Base-by-base conservation (phyloP, 176 grass and related monocot species). In the Poa pratensis region DNA sequence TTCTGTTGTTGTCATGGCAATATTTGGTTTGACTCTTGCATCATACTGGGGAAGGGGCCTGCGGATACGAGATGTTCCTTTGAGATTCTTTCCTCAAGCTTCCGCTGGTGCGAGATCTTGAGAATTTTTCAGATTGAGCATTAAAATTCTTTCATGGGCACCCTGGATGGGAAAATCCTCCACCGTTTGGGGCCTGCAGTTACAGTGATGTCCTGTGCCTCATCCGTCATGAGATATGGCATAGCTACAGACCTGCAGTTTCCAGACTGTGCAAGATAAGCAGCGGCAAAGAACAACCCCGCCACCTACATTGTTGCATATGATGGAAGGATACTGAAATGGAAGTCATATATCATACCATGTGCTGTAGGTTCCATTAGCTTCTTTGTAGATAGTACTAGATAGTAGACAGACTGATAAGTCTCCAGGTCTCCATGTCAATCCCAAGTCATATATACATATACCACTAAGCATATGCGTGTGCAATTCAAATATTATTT, bases 1-100 rank as follows among this genome's bases (percentile, higher is more conserved):
- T 19, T 97, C 95, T 9, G 95, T 97, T 43, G 95, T 94, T 6
- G 79, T 94, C 50, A 97, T 97, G 95, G 95, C 92, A 26, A 91
- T 97, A 88, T 89, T 94, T 75, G 95, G 95, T 88, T 83, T 97
- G 59, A 91, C 90, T 26, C 86, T 97, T 65, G 95, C 89, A 66
- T 97, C 92, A 42, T 94, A 90, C 40, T 97, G 95, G 95, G 95
- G 92, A 60, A 91, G 54, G 35, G 95, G 90, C 20, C 90, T 49
- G 26, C 70, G 89, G 42, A 97, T 94, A 63, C 85, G 86, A 67
- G 95, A 97, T 69, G 18, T 83, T 1, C 19, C 55, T 55, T 37
- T 11, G 1, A 40, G 66, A 61, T 84, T 77, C 23, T 63, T 80
- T n/a, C 81, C 82, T 64, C 69, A 50, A 63, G 75, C 50, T 49